These are phyloP conservation scores for Coccomyxa subellipsoidea DNA, from an alignment of 163 green algal genomes.

Conservation along the genomic window DNA sequence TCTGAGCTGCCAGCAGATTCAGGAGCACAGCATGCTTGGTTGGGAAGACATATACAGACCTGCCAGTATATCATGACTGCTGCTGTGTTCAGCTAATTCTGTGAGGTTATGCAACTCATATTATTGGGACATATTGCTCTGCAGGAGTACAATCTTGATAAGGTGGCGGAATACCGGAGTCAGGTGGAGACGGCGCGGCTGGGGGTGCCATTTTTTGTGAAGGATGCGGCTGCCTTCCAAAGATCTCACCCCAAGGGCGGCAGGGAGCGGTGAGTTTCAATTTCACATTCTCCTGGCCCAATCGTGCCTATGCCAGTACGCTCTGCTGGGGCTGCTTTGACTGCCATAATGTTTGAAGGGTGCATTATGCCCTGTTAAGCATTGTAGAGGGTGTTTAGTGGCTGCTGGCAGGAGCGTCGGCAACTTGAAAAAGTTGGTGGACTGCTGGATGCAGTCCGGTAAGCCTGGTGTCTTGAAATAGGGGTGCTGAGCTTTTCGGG, in stretches of 20 bases:
- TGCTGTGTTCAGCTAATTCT: too few species aligned
- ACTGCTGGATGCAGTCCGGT: too few species aligned
- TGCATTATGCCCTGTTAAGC: neutral
- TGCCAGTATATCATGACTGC: too few species aligned
- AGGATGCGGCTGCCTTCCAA: constrained; percentile 31
- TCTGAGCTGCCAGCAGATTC: neutral
- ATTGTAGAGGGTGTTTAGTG: neutral
- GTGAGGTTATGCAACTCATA: too few species aligned
- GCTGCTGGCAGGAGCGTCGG: too few species aligned
- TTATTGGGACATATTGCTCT: neutral
- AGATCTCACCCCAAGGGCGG: constrained; percentile 12
- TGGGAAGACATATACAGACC: too few species aligned
- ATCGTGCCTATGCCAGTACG: too few species aligned
- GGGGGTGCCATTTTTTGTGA: constrained; percentile 41
- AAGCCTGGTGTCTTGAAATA: neutral
- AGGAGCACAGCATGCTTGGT: too few species aligned
- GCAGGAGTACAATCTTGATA: constrained; percentile 31
- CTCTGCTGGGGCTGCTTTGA: neutral
- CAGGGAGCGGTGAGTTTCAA: constrained; percentile 19
- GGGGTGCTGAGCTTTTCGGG: neutral
- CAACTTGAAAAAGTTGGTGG: neutral
- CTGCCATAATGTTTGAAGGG: neutral
- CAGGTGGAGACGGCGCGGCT: constrained; percentile 13
- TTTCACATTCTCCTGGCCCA: too few species aligned
- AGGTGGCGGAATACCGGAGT: constrained; percentile 6